A percentile compares a stretch with the other conserved stretches of the same genome.
Evolutionary conservation across 106 monocot genomes (phyloP).

Genomic region (Iris macrosiphon): DNA sequence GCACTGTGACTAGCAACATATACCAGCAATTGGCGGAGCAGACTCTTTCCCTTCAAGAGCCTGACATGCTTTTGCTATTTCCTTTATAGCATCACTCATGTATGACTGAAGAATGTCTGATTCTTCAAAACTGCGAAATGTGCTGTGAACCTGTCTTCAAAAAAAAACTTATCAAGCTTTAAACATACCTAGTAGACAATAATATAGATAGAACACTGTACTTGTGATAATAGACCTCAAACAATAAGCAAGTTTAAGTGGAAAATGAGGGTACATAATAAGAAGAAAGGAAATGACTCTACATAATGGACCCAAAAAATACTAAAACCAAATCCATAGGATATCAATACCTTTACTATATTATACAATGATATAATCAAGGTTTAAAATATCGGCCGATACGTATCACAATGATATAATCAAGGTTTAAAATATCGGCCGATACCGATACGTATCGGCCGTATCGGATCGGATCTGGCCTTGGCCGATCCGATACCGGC

Average conservation of each 20-base stretch:
- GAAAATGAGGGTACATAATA: too few species aligned
- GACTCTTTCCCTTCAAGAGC: constrained; percentile 82
- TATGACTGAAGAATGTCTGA: constrained; percentile 77
- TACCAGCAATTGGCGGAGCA: constrained; percentile 82
- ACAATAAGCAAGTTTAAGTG: neutral
- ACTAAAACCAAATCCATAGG: too few species aligned
- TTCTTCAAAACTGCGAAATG: constrained; percentile 92
- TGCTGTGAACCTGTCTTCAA: constrained; percentile 53
- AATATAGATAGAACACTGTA: neutral
- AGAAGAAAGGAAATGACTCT: too few species aligned
- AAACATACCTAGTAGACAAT: neutral
- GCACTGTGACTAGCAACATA: neutral
- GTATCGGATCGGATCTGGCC: too few species aligned
- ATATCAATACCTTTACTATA: too few species aligned
- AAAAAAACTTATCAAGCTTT: neutral
- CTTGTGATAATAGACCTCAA: neutral
- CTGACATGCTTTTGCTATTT: constrained; percentile 79
- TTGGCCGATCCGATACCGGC: too few species aligned
- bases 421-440: too few species aligned
- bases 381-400: too few species aligned
- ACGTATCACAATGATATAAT: too few species aligned
- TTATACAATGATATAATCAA: too few species aligned
- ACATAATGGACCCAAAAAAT: too few species aligned
- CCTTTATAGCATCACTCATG: constrained; percentile 80
- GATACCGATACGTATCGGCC: too few species aligned